A percentile compares a stretch with the other conserved stretches of the same genome.
Conservation (phyloP, 2,329 filamentous ascomycete species). For the Gnomoniopsis smithogilvyi region DNA sequence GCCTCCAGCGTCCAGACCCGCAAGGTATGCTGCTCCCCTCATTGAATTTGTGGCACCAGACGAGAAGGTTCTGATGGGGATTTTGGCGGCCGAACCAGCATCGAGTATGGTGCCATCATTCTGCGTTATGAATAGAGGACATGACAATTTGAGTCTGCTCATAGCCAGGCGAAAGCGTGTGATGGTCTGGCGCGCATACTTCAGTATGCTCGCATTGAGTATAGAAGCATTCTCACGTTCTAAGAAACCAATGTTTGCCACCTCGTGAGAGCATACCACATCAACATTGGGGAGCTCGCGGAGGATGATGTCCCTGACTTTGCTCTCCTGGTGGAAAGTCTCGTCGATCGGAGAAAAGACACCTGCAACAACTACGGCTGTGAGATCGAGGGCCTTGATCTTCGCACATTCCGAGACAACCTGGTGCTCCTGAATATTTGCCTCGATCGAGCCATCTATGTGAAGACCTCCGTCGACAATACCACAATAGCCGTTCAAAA, state of each 20-base stretch:
- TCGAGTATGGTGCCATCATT: conserved; percentile 48
- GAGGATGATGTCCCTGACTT: conserved; percentile 44
- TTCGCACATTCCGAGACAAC: conserved; percentile 35
- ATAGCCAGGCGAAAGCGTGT: conserved; percentile 42
- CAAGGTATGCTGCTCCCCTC: conserved; percentile 46
- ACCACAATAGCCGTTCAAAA: conserved; percentile 23
- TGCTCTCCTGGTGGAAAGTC: conserved; percentile 47
- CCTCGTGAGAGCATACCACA: conserved; percentile 30
- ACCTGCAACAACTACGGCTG: conserved; percentile 51
- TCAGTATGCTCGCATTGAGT: conserved; percentile 48
- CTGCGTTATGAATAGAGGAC: conserved; percentile 44
- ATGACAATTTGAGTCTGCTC: conserved; percentile 34
- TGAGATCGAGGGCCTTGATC: conserved; percentile 31
- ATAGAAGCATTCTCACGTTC: conserved; percentile 53
- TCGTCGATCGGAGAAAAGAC: conserved; percentile 58
- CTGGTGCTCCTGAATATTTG: conserved; percentile 39
- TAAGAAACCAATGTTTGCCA: conserved; percentile 36
- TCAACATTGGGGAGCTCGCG: conserved; percentile 36
- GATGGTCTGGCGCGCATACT: conserved; percentile 44
- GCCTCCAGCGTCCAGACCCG: conserved; percentile 34
- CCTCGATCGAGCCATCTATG: conserved; percentile 46
- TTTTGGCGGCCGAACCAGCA: conserved; percentile 36
- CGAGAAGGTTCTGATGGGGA: conserved; percentile 46
- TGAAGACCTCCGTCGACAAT: conserved; percentile 50
- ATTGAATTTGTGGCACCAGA: conserved; percentile 50